Conservation (phyloP, 805 yeast species). For the Isabelozyma gotoi region DNA sequence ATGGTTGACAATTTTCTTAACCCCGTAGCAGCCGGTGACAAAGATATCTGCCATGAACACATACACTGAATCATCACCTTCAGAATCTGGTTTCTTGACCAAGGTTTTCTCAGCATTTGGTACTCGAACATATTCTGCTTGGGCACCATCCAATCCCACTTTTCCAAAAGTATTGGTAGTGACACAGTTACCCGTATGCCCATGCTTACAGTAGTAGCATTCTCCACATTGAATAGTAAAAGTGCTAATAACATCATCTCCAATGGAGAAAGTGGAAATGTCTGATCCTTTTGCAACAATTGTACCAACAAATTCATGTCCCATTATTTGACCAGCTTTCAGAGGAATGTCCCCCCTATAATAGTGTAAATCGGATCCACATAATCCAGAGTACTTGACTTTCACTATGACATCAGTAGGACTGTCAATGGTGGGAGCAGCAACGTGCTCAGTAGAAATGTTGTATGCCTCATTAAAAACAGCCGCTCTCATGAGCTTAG, state of each 20-base stretch:
- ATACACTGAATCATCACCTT: slow-evolving; percentile 42
- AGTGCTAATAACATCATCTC: slow-evolving; percentile 47
- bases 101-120: slow-evolving; percentile 56
- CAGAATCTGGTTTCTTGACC: slow-evolving; percentile 37
- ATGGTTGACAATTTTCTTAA: slow-evolving; percentile 46
- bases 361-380: slow-evolving; percentile 57
- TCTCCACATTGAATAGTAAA: slow-evolving; percentile 60
- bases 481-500: slow-evolving; percentile 46
- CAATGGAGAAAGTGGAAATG: slow-evolving; percentile 33
- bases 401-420: slow-evolving; percentile 48
- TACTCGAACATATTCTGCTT: slow-evolving; percentile 60
- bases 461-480: slow-evolving; percentile 46
- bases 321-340: slow-evolving; percentile 40
- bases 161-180: slow-evolving; percentile 59
- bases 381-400: slow-evolving; percentile 48
- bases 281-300: slow-evolving; percentile 39
- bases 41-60: slow-evolving; percentile 64
- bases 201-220: slow-evolving; percentile 58
- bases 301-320: slow-evolving; percentile 52
- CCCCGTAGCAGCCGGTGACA: slow-evolving; percentile 63
- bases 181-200: slow-evolving; percentile 55
- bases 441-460: slow-evolving; percentile 37
- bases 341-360: slow-evolving; percentile 51
- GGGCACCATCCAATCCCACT: slow-evolving; percentile 57
- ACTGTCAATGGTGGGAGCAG: slow-evolving; percentile 36